Base-by-base conservation (phyloP, 257 asterid genomes). In the Solanum tarijense region DNA sequence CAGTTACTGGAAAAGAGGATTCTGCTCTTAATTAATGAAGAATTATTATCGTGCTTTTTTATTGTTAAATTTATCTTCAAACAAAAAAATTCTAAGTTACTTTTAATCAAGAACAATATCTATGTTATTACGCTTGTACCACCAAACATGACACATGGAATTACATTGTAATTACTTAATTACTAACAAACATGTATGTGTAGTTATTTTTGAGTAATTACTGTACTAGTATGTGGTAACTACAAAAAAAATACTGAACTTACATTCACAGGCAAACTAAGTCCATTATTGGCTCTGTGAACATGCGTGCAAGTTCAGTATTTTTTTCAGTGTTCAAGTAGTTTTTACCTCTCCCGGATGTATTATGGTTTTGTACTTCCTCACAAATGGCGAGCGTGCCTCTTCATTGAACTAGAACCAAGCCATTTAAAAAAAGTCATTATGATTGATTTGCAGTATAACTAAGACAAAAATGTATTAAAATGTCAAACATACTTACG, bases 281-380 rank as follows among this genome's bases (percentile, higher is more conserved):
- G n/a, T 55, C 65, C 23, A 55, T 23, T 55, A 55, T 55, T 55
- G 10, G 65, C 65, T 20, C 69, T 29, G 38, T 29, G 66, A 29
- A 82, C 66, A 29, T 21, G n/a, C 5, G 5, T 81, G 39, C 69
- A 31, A 41, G 84, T 52, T 29, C 27, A 84, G 41, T 48, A 25
- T 68, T 43, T 46, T 68, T 43, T 31, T 5, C 31, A 48, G 85
- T 48, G 20, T 82, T 82, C 43, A 82, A 20, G 69, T 34, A 7
- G 36, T 81, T 18, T 83, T 43, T 95, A 97, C 99, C 99, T 97
- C 99, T 91, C 99, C 99, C 25, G 99, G 99, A 90, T 97, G 99
- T 89, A 97, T 91, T 89, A 97, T 94, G 58, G 99, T 97, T 88
- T 97, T 97, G 95, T 92, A 95, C 95, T 96, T 97, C 94, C 93